A percentile compares a stretch with the other conserved stretches of the same genome.
Conservation (phyloP, 352 stramenopile species). For the Pythium guiyangense region DNA sequence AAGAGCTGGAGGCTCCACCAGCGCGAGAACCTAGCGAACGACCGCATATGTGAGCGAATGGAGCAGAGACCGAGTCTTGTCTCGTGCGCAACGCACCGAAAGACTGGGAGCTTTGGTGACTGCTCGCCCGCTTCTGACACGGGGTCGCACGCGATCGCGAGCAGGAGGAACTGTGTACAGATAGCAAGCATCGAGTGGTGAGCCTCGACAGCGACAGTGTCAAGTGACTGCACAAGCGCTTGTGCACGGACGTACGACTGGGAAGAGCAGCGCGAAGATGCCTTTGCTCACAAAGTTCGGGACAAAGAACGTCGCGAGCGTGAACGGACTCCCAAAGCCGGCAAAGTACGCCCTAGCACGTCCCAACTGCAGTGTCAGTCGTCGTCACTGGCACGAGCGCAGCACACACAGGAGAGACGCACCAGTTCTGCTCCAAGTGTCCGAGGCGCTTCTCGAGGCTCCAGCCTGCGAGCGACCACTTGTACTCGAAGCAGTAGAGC, state of each 20-base stretch:
- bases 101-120: constrained; percentile 62
- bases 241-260: constrained; percentile 39
- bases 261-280: constrained; percentile 86
- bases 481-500: constrained; percentile 91
- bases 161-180: constrained; percentile 62
- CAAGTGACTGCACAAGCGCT: not conserved
- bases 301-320: constrained; percentile 85
- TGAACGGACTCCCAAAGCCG: constrained; percentile 84
- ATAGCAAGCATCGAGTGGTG: not conserved
- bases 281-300: constrained; percentile 89
- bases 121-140: constrained; percentile 43
- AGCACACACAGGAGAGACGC: not conserved
- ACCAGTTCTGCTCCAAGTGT: constrained; percentile 85
- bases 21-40: constrained; percentile 50
- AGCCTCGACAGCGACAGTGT: not conserved
- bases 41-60: not conserved
- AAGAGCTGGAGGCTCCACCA: constrained; percentile 84
- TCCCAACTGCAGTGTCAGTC: not conserved
- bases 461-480: constrained; percentile 85
- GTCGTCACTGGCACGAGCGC: not conserved
- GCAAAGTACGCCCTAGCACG: constrained; percentile 72
- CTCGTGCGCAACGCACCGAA: constrained; percentile 34
- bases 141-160: constrained; percentile 76
- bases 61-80: not conserved
- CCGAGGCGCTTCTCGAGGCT: constrained; percentile 74